Evolutionary conservation across 2,329 filamentous ascomycete genomes (phyloP).

Genomic region (Nectriaceae sp.): DNA sequence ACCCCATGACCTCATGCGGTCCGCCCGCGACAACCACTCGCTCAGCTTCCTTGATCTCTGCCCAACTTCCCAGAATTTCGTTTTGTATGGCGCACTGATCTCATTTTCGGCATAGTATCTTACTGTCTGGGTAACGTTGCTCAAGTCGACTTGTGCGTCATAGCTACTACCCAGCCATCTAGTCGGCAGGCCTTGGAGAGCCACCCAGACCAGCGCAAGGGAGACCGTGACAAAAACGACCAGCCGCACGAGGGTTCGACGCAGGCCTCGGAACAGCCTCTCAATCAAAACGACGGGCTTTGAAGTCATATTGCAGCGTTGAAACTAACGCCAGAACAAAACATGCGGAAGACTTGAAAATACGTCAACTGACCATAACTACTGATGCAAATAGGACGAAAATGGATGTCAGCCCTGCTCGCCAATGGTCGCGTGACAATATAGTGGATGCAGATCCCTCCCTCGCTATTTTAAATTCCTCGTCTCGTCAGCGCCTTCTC

Average conservation of each 20-base stretch:
- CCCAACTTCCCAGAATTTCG: constrained; percentile 33
- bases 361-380: too few species aligned
- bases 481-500: too few species aligned
- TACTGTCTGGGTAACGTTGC: constrained; percentile 2
- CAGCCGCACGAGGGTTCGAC: neutral
- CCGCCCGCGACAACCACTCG: constrained; percentile 12
- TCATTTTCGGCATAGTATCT: constrained; percentile 22
- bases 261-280: neutral
- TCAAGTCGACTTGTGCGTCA: neutral
- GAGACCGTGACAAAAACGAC: neutral
- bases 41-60: constrained; percentile 19
- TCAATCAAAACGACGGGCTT: constrained; percentile 2
- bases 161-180: neutral
- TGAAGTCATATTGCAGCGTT: constrained; percentile 2
- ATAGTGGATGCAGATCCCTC: too few species aligned
- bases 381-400: too few species aligned
- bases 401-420: too few species aligned
- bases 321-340: too few species aligned
- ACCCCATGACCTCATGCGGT: neutral
- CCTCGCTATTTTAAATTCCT: too few species aligned
- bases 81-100: constrained; percentile 29
- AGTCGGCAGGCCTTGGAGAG: constrained; percentile 9
- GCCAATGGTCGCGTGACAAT: too few species aligned
- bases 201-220: neutral
- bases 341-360: too few species aligned